phyloP scores from a whole-genome alignment of 768 basidiomycete genomes.

The Boletus rubroflammeus region DNA sequence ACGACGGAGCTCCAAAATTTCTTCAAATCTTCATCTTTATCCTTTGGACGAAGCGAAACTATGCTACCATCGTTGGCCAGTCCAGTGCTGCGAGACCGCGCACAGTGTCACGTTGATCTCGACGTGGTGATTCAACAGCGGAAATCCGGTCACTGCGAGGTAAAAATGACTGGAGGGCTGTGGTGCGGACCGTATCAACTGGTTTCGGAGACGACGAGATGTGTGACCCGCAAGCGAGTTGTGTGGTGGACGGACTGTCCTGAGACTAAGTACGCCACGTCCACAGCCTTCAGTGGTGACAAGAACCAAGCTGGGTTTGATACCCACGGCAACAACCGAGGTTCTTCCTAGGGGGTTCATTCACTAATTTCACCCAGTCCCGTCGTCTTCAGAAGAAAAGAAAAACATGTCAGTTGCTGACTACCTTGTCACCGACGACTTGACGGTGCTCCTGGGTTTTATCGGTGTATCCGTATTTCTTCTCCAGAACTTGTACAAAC shows the following conservation, averaged over 20 bases:
- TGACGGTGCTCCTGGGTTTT: constrained; percentile 73
- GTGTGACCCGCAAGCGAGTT: background rate
- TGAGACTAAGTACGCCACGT: background rate
- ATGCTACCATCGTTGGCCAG: background rate
- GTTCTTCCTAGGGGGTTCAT: background rate
- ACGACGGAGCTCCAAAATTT: no score
- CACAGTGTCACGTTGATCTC: background rate
- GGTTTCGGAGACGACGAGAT: background rate
- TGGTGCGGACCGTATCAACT: background rate
- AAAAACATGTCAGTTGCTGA: constrained; percentile 45
- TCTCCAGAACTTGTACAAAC: constrained; percentile 73
- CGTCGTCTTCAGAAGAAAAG: background rate
- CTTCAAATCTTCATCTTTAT: no score
- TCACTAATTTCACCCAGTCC: background rate
- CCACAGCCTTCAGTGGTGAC: background rate
- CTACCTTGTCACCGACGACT: constrained; percentile 71
- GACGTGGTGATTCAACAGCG: background rate
- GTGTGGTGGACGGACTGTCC: background rate
- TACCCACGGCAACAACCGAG: constrained; percentile 9
- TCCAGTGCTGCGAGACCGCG: background rate
- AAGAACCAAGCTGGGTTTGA: background rate
- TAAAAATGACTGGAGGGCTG: background rate
- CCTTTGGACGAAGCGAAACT: background rate
- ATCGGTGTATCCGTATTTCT: constrained; percentile 75
- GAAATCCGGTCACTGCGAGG: background rate